Conservation (phyloP, 1,139 yeast genomes). For the Zygoascus sp. region DNA sequence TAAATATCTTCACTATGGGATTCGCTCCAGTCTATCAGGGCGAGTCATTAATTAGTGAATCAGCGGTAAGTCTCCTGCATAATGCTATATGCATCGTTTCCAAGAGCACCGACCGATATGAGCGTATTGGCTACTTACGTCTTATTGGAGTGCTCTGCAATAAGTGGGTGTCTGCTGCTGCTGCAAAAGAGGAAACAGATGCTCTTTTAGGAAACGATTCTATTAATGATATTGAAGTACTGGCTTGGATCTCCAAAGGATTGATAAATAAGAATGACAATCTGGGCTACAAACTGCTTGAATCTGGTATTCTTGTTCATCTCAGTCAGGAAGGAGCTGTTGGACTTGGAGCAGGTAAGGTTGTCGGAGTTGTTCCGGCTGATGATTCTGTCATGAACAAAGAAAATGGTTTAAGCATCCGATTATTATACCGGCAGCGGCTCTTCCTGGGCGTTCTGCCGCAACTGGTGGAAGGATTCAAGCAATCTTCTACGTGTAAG, state of each 20-base stretch:
- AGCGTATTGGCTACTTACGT: slow-evolving; percentile 57
- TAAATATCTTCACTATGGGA: slow-evolving; percentile 41
- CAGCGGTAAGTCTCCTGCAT: slow-evolving; percentile 24
- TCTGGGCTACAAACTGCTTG: slow-evolving; percentile 41
- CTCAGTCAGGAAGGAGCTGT: slow-evolving; percentile 25
- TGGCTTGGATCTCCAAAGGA: slow-evolving; percentile 71
- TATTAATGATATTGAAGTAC: slow-evolving; percentile 46
- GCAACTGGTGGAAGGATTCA: slow-evolving; percentile 30
- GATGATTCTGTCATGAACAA: slow-evolving; percentile 60
- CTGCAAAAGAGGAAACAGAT: slow-evolving; percentile 6
- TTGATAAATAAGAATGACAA: slow-evolving; percentile 55
- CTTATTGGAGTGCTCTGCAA: slow-evolving; percentile 56
- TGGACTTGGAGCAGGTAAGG: slow-evolving; percentile 44
- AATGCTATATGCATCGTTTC: slow-evolving; percentile 27
- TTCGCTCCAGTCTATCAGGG: slow-evolving; percentile 25
- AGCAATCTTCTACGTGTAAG: slow-evolving; percentile 23
- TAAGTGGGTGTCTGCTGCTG: slow-evolving; percentile 38
- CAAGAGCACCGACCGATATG: slow-evolving; percentile 27
- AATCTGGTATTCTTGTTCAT: slow-evolving; percentile 38
- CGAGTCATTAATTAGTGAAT: slow-evolving; percentile 10
- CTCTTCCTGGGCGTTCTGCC: slow-evolving; percentile 50
- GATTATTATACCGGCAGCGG: slow-evolving; percentile 72
- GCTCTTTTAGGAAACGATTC: slow-evolving; percentile 9
- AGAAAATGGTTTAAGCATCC: slow-evolving; percentile 54
- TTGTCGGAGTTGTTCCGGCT: slow-evolving; percentile 59